Conservation (phyloP, 2,329 filamentous ascomycete species). For the Penicillium freii region DNA sequence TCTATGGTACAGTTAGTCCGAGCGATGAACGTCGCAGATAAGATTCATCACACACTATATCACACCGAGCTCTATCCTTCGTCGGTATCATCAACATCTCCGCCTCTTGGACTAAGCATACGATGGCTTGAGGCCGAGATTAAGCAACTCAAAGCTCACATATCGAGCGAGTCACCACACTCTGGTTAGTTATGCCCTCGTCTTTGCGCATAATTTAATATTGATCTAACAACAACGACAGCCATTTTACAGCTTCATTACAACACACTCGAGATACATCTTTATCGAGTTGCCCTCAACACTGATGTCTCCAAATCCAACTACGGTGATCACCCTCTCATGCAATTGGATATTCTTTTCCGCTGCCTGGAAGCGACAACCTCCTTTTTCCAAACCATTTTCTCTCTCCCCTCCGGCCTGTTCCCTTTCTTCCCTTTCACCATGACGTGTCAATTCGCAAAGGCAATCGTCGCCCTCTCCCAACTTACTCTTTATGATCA, state of each 20-base stretch:
- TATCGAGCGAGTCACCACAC: slow-evolving; percentile 7
- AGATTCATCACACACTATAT: slow-evolving; percentile 41
- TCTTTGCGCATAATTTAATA: neutral
- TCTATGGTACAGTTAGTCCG: slow-evolving; percentile 50
- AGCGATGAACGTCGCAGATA: slow-evolving; percentile 53
- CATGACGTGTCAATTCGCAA: slow-evolving; percentile 49
- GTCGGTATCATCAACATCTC: slow-evolving; percentile 13
- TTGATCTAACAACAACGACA: slow-evolving; percentile 1
- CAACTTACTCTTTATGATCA: slow-evolving; percentile 25
- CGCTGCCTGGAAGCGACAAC: slow-evolving; percentile 50
- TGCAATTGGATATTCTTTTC: slow-evolving; percentile 52
- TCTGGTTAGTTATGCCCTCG: slow-evolving; percentile 11
- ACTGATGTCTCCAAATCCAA: slow-evolving; percentile 43
- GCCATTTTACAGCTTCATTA: slow-evolving; percentile 28
- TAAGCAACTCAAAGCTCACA: slow-evolving; percentile 22
- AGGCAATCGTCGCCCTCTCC: slow-evolving; percentile 36
- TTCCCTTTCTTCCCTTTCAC: slow-evolving; percentile 51
- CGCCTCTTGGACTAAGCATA: slow-evolving; percentile 29
- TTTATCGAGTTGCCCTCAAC: slow-evolving; percentile 26
- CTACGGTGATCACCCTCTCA: slow-evolving; percentile 37
- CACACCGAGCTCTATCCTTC: slow-evolving; percentile 20
- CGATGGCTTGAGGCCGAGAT: slow-evolving; percentile 49
- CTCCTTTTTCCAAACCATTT: slow-evolving; percentile 52
- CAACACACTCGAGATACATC: slow-evolving; percentile 26
- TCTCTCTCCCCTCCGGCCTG: slow-evolving; percentile 43